phyloP scores from a whole-genome alignment of 768 basidiomycete genomes.

The Collybia mongolica region DNA sequence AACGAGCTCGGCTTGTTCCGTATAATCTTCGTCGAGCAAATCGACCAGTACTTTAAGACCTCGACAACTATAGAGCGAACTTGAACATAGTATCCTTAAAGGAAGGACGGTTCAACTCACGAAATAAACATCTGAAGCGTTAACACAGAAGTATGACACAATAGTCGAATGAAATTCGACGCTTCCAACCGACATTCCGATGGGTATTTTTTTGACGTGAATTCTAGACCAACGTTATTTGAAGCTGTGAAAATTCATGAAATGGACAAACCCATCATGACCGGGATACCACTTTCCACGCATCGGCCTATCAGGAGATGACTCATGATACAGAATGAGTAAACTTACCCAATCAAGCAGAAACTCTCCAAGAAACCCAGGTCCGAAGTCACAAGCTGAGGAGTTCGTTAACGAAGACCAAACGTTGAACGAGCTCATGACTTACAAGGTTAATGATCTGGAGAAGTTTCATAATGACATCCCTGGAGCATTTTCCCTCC shows the following conservation, averaged over 20 bases:
- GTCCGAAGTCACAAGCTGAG: slow-evolving; percentile 66
- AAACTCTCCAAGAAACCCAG: slow-evolving; percentile 90
- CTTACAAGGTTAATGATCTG: slow-evolving; percentile 87
- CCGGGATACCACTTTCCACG: slow-evolving; percentile 77
- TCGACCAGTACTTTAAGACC: slow-evolving; percentile 94
- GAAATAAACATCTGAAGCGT: slow-evolving; percentile 99
- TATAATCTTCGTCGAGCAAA: slow-evolving; percentile 94
- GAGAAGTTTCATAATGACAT: slow-evolving; percentile 81
- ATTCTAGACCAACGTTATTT: slow-evolving; percentile 46
- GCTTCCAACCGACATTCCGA: slow-evolving; percentile 94
- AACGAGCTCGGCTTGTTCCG: slow-evolving; percentile 86
- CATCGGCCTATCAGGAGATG: slow-evolving; percentile 7
- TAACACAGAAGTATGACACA: slow-evolving; percentile 90
- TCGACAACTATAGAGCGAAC: slow-evolving; percentile 63
- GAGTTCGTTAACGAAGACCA: not conserved
- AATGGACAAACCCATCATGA: slow-evolving; percentile 75
- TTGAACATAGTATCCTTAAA: not conserved
- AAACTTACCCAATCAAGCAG: slow-evolving; percentile 78
- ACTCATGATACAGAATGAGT: not conserved
- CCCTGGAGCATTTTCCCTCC: slow-evolving; percentile 82
- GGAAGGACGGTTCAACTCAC: slow-evolving; percentile 45
- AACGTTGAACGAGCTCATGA: not conserved
- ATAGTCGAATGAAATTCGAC: slow-evolving; percentile 88
- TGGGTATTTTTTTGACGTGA: slow-evolving; percentile 92
- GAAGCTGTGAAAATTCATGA: not conserved